Evolutionary conservation across 2,329 filamentous ascomycete species (phyloP), one percentile per base, ranked within the genome.

Genomic region (Mariannaea sp.): DNA sequence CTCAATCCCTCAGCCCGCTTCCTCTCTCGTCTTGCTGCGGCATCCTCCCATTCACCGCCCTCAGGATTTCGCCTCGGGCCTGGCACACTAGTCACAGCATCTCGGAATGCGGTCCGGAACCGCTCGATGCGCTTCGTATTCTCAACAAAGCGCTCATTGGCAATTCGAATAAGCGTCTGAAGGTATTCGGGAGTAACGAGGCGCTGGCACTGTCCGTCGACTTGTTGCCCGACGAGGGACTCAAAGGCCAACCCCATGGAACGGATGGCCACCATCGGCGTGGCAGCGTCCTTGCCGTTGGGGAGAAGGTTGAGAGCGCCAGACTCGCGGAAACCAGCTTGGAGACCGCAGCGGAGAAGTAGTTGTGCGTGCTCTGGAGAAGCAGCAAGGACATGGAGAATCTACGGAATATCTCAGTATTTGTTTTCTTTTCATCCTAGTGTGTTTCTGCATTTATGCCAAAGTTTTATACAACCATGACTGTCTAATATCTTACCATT

Each of bases 281-380:
- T 80, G 4, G 70, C 58, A 0, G 71, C 70, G 14, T 72, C 71
- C 10, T 70, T 69, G 2, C 64, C 48, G 2, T 68, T 60, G 17
- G 72, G 63, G 1, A 72, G 71, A 40, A 90, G 69, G 65, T 87
- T 90, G 53, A 95, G 80, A 43, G 93, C 87, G 14, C 93, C 93
- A 54, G 89, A 94, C 73, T 97, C 93, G 12, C 93, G 86, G 69
- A 97, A 97, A 0, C 93, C 93, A 4, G 91, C 88, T 62, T 86
- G 83, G 8, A 93, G 78, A 2, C 89, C 92, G 38, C 89, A 89
- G 9, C 85, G 80, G 12, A 96, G 80, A 14, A 95, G 78, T 7
- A 82, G 77, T 60, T 96, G 88, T 4, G 93, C 91, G 64, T 93
- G 84, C 10, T 81, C 73, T 0, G 86, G 77, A 0, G 90, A 93